Conservation (phyloP, 805 yeast species). For the Candida jianshihensis region DNA sequence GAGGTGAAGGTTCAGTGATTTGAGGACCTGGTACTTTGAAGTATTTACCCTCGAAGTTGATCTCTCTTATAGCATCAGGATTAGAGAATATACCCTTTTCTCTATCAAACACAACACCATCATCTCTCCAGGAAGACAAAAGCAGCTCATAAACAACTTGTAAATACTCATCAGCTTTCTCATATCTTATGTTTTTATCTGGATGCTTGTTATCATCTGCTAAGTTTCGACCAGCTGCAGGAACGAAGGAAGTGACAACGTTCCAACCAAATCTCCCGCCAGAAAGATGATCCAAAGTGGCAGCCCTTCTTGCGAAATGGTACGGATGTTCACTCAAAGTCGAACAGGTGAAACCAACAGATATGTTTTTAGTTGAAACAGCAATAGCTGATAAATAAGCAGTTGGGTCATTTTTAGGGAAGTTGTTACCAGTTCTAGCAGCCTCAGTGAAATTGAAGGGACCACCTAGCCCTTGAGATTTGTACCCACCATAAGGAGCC, state of each 20-base stretch:
- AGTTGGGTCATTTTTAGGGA: constrained; percentile 34
- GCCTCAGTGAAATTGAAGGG: constrained; percentile 31
- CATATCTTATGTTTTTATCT: constrained; percentile 37
- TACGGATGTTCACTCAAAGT: constrained; percentile 41
- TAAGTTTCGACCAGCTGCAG: constrained; percentile 38
- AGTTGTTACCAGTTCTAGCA: constrained; percentile 27
- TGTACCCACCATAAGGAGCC: constrained; percentile 34
- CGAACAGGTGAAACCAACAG: constrained; percentile 37
- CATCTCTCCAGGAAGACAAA: constrained; percentile 40
- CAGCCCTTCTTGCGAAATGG: constrained; percentile 37
- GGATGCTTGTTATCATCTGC: constrained; percentile 31
- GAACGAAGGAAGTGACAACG: constrained; percentile 36
- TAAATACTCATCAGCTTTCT: constrained; percentile 37
- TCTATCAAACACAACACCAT: constrained; percentile 25
- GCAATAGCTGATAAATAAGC: constrained; percentile 36
- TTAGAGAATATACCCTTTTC: constrained; percentile 30
- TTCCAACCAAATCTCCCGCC: constrained; percentile 45
- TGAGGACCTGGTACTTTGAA: constrained; percentile 35
- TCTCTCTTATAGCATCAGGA: constrained; percentile 35
- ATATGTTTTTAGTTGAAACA: constrained; percentile 33
- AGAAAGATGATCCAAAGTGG: constrained; percentile 40
- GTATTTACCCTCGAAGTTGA: constrained; percentile 34
- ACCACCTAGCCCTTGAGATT: constrained; percentile 24
- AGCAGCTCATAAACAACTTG: constrained; percentile 36
- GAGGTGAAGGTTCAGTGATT: constrained; percentile 38